Evolutionary conservation across 495 filamentous ascomycete species (phyloP), one percentile per base, ranked within the genome.

Genomic region (Penicillium turbatum): DNA sequence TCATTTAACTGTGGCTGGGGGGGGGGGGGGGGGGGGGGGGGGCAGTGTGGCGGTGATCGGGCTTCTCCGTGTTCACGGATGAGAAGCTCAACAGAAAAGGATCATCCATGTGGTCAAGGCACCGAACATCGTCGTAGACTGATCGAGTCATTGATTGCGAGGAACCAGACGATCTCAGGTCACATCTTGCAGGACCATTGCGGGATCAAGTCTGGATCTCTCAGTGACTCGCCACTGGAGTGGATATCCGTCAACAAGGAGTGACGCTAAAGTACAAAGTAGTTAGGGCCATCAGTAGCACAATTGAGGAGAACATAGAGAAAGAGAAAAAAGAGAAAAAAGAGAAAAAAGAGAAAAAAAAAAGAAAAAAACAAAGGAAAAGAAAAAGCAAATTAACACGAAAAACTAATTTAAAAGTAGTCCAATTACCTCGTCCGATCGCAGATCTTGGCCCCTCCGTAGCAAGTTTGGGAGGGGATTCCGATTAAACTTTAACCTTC

Each of bases 381-480:
- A 17, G 10, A 31, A n/a, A 13, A n/a, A 16, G 13, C 2, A 16
- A 13, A 16, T 15, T 15, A 24, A 26, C 17, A 26, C 19, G 19
- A 24, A 42, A 30, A 44, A 2, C 8, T 5, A 38, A 39, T 39
- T 10, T 12, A 17, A 19, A 11, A 34, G 26, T 40, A 11, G 5
- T 51, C 35, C 50, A 32, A 45, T 61, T 64, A 63, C 60, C 57
- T 66, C 59, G 60, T 0, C 38, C 43, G 60, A 65, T 65, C 63
- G 57, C 44, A 46, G 60, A 56, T 61, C 56, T 36, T 47, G 34
- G 61, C 42, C 57, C 61, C 61, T 61, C 57, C 37, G 53, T 29
- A n/a, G 51, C 10, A 37, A 15, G 13, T 13, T 24, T 35, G 32
- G 10, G 12, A 31, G 1, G 7, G 13, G 10, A 37, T 49, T 17